A percentile compares a stretch with the other conserved stretches of the same genome.
These are phyloP conservation scores for Pseudogymnoascus sp. DNA, from an alignment of 2,329 filamentous ascomycete species.

Conservation along the genomic window DNA sequence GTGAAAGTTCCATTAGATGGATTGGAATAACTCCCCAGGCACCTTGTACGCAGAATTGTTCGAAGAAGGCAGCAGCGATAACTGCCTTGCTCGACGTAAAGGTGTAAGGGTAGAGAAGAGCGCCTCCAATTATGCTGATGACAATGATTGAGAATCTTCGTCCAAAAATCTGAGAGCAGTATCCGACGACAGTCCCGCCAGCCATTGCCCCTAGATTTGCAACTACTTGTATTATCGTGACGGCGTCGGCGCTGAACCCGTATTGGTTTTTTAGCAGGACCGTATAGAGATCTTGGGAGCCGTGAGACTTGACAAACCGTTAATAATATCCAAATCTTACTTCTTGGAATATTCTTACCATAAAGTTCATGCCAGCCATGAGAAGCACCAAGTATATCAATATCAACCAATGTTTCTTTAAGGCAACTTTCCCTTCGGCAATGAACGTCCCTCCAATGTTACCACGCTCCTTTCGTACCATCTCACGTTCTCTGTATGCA, in stretches of 20 bases:
- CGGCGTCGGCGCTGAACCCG: conserved; percentile 28
- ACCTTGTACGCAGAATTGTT: conserved; percentile 61
- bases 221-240: conserved; percentile 67
- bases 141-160: conserved; percentile 63
- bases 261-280: conserved; percentile 54
- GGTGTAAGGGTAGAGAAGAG: conserved; percentile 77
- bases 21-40: conserved; percentile 71
- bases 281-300: conserved; percentile 49
- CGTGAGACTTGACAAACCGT: conserved; percentile 25
- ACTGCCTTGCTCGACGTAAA: conserved; percentile 57
- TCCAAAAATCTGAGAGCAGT: conserved; percentile 62
- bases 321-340: not conserved
- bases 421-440: conserved; percentile 65
- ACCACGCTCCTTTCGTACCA: conserved; percentile 51
- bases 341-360: not conserved
- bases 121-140: conserved; percentile 61
- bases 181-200: conserved; percentile 61
- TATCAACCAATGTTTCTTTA: conserved; percentile 71
- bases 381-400: conserved; percentile 72
- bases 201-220: conserved; percentile 65
- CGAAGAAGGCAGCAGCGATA: conserved; percentile 77
- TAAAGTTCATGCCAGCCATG: conserved; percentile 82
- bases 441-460: conserved; percentile 61
- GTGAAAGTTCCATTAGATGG: conserved; percentile 68
- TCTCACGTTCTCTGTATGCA: conserved; percentile 60